Base-by-base conservation (phyloP, 176 grass and related monocot species). In the Luzula sylvatica region DNA sequence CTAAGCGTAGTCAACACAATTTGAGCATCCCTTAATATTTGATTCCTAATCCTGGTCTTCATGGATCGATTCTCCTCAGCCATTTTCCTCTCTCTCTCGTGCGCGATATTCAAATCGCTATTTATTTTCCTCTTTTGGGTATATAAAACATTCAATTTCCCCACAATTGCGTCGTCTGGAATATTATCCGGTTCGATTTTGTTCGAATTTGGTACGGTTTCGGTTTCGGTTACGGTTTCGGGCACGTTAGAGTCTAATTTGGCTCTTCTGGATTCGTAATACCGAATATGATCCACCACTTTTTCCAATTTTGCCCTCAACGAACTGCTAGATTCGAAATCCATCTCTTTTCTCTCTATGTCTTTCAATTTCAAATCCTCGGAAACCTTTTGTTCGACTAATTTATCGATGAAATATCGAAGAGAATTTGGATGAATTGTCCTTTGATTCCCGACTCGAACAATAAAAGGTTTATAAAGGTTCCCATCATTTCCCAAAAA, bases 1-100 rank as follows among this genome's bases (percentile, higher is more conserved):
- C 90, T 96, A 15, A 96, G 90, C 20, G 90, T 96, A 63, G 84
- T 82, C 55, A 89, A 66, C 16, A 96, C 52, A 82, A 96, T 89
- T 76, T 96, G 81, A 66, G 90, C 90, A 50, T 96, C 90, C 70
- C 58, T 76, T 11, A 96, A 67, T 73, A 96, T 96, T 39, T 85
- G 81, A 54, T 86, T 96, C 46, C 90, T 79, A 71, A 89, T 72
- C 66, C 78, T 89, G 61, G 82, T 63, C 71, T 74, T 96, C 25
- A 89, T 80, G 69, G 52, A 78, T 28, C 65, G 73, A 61, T 72
- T 86, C 72, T 89, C 90, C 58, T 96, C 81, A 46, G 71, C 82
- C 54, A 76, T 63, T 76, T 84, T 96, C 55, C 67, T 86, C 73
- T 96, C 84, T 13, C 67, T 75, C 32, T 77, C 54, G 42, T 96